Conservation (phyloP, 164 flowering plant genomes). For the Vitis labrusca region DNA sequence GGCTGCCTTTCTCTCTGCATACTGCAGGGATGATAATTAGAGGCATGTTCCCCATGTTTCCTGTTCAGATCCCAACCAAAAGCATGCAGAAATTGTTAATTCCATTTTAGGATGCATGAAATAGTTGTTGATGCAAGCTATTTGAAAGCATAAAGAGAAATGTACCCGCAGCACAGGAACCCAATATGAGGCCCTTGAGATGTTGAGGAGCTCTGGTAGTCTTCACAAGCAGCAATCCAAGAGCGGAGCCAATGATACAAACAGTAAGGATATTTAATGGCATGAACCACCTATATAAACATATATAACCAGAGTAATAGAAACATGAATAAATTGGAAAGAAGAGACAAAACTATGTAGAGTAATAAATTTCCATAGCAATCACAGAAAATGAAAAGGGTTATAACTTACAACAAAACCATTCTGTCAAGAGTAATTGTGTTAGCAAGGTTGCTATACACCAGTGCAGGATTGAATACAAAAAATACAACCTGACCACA, state of each 20-base stretch:
- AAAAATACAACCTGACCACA: constrained; percentile 23
- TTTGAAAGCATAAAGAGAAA: too few relatives aligned
- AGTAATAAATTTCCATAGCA: neutral
- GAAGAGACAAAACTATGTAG: too few relatives aligned
- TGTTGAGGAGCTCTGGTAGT: constrained; percentile 29
- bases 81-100: too few relatives aligned
- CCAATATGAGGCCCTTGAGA: constrained; percentile 36
- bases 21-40: constrained; percentile 48
- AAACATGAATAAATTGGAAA: neutral
- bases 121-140: too few relatives aligned
- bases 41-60: constrained; percentile 44
- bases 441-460: constrained; percentile 17
- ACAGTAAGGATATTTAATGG: constrained; percentile 41
- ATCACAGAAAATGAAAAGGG: neutral
- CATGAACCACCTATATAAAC: constrained; percentile 49
- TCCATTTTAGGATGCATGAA: too few relatives aligned
- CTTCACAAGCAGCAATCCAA: constrained; percentile 38
- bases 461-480: constrained; percentile 32
- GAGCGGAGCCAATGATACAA: constrained; percentile 33
- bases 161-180: constrained; percentile 31
- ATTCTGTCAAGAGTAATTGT: constrained; percentile 23
- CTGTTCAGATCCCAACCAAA: constrained; percentile 17
- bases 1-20: constrained; percentile 37
- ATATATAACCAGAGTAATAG: neutral
- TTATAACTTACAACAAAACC: constrained; percentile 16